Conservation (phyloP, 495 filamentous ascomycete species). For the Penicillium dipodomyicola region DNA sequence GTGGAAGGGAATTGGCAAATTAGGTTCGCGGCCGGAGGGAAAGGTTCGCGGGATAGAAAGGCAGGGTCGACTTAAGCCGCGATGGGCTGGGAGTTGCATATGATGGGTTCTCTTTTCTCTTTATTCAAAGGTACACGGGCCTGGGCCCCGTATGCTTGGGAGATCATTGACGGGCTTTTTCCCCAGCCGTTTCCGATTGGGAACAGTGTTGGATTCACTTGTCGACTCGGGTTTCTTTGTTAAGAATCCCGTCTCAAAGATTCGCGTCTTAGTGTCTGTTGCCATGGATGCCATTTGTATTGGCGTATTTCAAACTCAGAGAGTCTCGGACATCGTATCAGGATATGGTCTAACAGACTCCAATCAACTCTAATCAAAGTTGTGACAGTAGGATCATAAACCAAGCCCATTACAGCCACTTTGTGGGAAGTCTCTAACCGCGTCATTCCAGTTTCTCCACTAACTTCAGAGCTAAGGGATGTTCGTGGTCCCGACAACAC, state of each 20-base stretch:
- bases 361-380: constrained; percentile 7
- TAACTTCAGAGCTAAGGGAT: constrained; percentile 3
- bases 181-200: background rate
- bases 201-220: background rate
- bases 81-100: constrained; percentile 7
- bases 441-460: constrained; percentile 7
- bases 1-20: constrained; percentile 3
- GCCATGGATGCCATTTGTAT: constrained; percentile 5
- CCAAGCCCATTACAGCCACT: background rate
- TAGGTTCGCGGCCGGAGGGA: constrained; percentile 28
- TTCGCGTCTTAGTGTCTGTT: constrained; percentile 5
- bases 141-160: constrained; percentile 2
- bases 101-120: constrained; percentile 10
- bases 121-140: constrained; percentile 9
- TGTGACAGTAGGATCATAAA: constrained; percentile 1
- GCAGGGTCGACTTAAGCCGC: constrained; percentile 19
- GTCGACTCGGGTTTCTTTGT: background rate
- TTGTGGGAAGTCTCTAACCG: constrained; percentile 5
- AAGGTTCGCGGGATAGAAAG: constrained; percentile 24
- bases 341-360: background rate
- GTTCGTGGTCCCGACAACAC: constrained; percentile 20
- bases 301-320: background rate
- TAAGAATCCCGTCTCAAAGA: constrained; percentile 4
- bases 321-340: background rate
- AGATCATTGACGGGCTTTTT: background rate